phyloP scores from a whole-genome alignment of 2,329 filamentous ascomycete genomes.

The Verticillium longisporum region DNA sequence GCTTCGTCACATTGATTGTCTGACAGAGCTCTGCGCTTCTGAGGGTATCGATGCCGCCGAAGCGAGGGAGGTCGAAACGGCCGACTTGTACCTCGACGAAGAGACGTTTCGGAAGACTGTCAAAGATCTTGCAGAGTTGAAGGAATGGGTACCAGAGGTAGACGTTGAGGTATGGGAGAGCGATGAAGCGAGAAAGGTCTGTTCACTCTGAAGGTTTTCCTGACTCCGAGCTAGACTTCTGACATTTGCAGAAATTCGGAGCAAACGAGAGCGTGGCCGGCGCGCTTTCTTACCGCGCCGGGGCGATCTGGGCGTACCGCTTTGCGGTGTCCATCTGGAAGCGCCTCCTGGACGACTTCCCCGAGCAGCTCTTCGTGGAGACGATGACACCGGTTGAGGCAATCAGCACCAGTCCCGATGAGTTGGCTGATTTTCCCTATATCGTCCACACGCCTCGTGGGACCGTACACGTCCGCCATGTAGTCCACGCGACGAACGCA shows the following conservation, averaged over 20 bases:
- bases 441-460: conserved; percentile 14
- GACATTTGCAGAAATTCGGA: conserved; percentile 23
- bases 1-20: conserved; percentile 5
- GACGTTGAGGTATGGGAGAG: conserved; percentile 25
- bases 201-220: not conserved
- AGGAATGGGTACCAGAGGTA: conserved; percentile 31
- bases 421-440: conserved; percentile 2
- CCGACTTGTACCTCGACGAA: conserved; percentile 5
- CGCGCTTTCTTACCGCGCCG: conserved; percentile 36
- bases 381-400: conserved; percentile 13
- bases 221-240: not conserved
- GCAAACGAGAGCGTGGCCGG: conserved; percentile 27
- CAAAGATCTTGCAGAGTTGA: conserved; percentile 21
- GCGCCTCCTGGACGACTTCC: conserved; percentile 6
- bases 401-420: conserved; percentile 3
- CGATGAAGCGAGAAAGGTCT: conserved; percentile 23
- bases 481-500: conserved; percentile 19
- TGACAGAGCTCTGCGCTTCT: not conserved
- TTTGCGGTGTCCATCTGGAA: conserved; percentile 4
- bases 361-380: conserved; percentile 13
- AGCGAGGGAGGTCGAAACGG: conserved; percentile 5
- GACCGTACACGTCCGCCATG: conserved; percentile 9
- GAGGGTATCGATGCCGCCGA: conserved; percentile 7
- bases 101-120: conserved; percentile 7
- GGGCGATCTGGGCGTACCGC: conserved; percentile 41